Percentiles rank a stretch among this genome's conserved stretches.
These are phyloP conservation scores for Calonectria hawksworthii DNA, from an alignment of 2,329 filamentous ascomycete species.

Conservation along the genomic window DNA sequence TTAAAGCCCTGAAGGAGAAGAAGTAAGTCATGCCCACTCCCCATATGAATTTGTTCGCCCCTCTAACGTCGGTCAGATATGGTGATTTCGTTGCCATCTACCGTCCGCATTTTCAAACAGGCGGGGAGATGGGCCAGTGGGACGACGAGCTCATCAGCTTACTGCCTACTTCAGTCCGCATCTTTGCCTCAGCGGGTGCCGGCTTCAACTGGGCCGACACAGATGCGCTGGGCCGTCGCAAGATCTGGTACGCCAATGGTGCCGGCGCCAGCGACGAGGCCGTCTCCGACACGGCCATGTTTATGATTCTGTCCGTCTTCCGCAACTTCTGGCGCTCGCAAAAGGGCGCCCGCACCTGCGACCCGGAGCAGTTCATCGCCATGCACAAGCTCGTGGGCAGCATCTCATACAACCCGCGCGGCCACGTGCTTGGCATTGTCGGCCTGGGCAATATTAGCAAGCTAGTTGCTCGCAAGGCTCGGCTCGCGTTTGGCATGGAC, in stretches of 20 bases:
- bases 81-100: constrained; percentile 58
- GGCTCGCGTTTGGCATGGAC: constrained; percentile 64
- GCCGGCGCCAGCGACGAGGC: constrained; percentile 59
- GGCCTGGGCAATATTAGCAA: constrained; percentile 63
- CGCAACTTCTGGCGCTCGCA: constrained; percentile 63
- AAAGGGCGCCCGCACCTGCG: constrained; percentile 33
- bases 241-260: constrained; percentile 60
- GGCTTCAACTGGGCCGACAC: constrained; percentile 75
- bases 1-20: constrained; percentile 55
- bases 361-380: constrained; percentile 29
- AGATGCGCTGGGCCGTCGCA: constrained; percentile 53
- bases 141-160: constrained; percentile 68
- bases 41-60: background rate
- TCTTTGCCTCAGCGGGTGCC: constrained; percentile 73
- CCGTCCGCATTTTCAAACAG: constrained; percentile 71
- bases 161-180: constrained; percentile 66
- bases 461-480: constrained; percentile 61
- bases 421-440: constrained; percentile 64
- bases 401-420: constrained; percentile 63
- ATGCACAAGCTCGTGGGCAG: constrained; percentile 38
- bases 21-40: constrained; percentile 18
- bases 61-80: constrained; percentile 29
- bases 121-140: constrained; percentile 75
- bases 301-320: constrained; percentile 61
- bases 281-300: constrained; percentile 58